Evolutionary conservation across 192 early-diverging fungal genomes (phyloP).

Genomic region (Dimargaris xerosporica): DNA sequence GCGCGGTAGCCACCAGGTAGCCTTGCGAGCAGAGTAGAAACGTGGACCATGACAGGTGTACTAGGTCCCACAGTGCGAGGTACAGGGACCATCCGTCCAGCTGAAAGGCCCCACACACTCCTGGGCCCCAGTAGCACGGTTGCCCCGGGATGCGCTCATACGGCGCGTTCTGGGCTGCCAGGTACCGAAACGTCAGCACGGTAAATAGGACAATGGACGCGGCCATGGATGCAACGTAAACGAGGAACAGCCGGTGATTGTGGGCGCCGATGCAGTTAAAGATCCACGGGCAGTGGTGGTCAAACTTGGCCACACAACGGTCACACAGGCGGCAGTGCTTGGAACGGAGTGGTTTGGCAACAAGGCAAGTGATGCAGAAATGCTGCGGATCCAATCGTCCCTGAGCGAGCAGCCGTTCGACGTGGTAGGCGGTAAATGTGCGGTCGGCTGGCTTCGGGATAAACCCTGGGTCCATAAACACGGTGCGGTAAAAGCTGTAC

Average conservation of each 20-base stretch:
- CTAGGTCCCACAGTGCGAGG: slow-evolving; percentile 49
- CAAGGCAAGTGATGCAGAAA: slow-evolving; percentile 77
- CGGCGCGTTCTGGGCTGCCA: slow-evolving; percentile 25
- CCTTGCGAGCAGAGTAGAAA: slow-evolving; percentile 60
- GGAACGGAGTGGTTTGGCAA: slow-evolving; percentile 68
- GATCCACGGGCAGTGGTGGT: slow-evolving; percentile 97
- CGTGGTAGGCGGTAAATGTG: slow-evolving; percentile 19
- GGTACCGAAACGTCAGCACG: slow-evolving; percentile 41
- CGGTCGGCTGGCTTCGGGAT: slow-evolving; percentile 33
- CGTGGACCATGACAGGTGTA: slow-evolving; percentile 73
- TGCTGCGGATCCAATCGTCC: slow-evolving; percentile 55
- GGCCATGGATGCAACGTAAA: slow-evolving; percentile 56
- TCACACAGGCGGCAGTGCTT: slow-evolving; percentile 92
- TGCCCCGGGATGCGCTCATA: slow-evolving; percentile 35
- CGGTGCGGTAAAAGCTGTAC: slow-evolving; percentile 62
- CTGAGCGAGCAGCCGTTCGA: slow-evolving; percentile 43
- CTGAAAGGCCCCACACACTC: slow-evolving; percentile 56
- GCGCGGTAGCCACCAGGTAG: slow-evolving; percentile 56
- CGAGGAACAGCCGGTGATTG: slow-evolving; percentile 81
- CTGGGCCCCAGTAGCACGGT: slow-evolving; percentile 39
- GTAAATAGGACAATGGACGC: slow-evolving; percentile 40
- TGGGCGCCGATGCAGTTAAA: slow-evolving; percentile 82
- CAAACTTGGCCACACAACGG: slow-evolving; percentile 85
- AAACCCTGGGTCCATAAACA: slow-evolving; percentile 66
- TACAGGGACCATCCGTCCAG: slow-evolving; percentile 56